Base-by-base conservation (phyloP, 805 yeast species). In the Ogataea thermomethanolica region DNA sequence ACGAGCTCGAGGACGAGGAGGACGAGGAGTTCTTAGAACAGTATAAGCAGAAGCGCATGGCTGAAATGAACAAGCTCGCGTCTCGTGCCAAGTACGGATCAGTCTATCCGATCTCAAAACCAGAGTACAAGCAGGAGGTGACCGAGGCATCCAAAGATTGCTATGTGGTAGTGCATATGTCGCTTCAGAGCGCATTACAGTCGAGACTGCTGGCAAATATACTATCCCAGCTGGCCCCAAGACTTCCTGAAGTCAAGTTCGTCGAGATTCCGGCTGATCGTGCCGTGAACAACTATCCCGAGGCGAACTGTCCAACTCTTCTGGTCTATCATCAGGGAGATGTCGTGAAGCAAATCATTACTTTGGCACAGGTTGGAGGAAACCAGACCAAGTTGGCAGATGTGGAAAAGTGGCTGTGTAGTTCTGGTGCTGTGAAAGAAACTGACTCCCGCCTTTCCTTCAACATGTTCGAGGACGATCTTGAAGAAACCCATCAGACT, bases 231-330 rank as follows among this genome's bases (percentile, higher is more conserved):
- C 58, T 79, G 11, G 93, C 98, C 0, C 56, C 64, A 2, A 82
- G 78, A 54, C 91, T 78, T 59, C 75, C 78, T 15, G 96, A 93
- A 55, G 64, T 91, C 51, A 93, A 93, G 62, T 85, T 93, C 58
- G 91, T 88, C 30, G 96, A 93, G 52, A 93, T 93, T 35, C 82
- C 85, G n/a, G 96, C 86, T 17, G 73, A 78, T 43, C 79, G 96
- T 61, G 95, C 97, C 37, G 84, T 90, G 49, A 98, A 91, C 55
- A 81, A 82, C 56, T 93, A 90, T 61, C 97, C 99, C 2, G 91
- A 86, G 20, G 60, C 74, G 24, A 90, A 87, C 67, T 84, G 95
- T 53, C 99, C 99, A 2, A 93, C 99, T 0, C 66, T 93, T 7
- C 71, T 93, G 36, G 76, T 93, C 1, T 93, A 93, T 62, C 76